Base-by-base conservation (phyloP, 2,329 filamentous ascomycete species). In the Alternaria ethzedia region DNA sequence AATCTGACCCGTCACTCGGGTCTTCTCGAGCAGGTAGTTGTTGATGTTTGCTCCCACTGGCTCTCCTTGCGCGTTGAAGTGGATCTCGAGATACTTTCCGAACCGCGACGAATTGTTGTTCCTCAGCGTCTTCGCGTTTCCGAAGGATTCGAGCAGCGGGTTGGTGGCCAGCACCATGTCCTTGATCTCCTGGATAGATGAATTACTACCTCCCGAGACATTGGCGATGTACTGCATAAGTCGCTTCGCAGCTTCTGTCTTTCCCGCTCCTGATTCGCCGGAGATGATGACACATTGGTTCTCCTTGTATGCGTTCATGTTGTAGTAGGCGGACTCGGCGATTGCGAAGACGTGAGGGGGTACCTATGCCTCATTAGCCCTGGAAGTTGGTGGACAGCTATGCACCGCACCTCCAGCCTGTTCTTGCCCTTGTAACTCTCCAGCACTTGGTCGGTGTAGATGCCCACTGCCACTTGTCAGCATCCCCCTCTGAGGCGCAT, bases 261-360 rank as follows among this genome's bases (percentile, higher is more conserved):
- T 99, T 80, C 96, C 96, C 32, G 96, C 96, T 78, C 96, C 96
- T 3, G 96, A 98, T 83, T 99, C 96, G 78, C 96, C 96, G 5
- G 96, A 98, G 73, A 99, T 99, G 81, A 99, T 99, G 71, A 99
- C 95, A 83, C 96, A 98, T 81, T 99, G 96, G 83, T 98, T 98
- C 74, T 98, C 96, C 77, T 93, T 93, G 86, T 99, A 99, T 50
- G 94, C 95, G 81, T 98, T 98, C 96, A 99, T 98, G 85, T 99
- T 98, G 85, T 98, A 98, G 85, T 99, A 99, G 59, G 94, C 82
- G 8, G 95, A 91, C 82, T 99, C 96, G 78, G 96, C 96, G 76
- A 99, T 96, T 65, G 94, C 95, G 80, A 97, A 99, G 72, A 99
- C 96, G 82, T 99, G 96, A 9, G 96, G 96, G 26, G 94, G 92